phyloP scores from a whole-genome alignment of 371 early-diverging fungal species.

The Rhizopus microsporus region DNA sequence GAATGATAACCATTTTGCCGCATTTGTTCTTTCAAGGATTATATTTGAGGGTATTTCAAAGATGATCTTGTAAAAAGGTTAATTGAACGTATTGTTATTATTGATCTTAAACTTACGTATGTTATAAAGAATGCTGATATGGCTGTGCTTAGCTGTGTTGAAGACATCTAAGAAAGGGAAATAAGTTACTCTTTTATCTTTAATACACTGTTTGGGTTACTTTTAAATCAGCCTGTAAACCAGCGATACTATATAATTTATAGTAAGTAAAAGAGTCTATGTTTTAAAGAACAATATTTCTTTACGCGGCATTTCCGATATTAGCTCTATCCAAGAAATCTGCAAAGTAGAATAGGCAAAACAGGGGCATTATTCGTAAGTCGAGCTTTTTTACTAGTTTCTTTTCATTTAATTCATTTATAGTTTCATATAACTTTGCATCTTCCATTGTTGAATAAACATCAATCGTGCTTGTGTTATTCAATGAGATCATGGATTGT shows the following conservation, averaged over 20 bases:
- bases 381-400: slow-evolving; percentile 35
- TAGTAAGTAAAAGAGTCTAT: neutral
- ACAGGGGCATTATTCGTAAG: slow-evolving; percentile 40
- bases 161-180: slow-evolving; percentile 34
- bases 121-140: slow-evolving; percentile 40
- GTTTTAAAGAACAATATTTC: neutral
- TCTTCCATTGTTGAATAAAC: too few relatives aligned
- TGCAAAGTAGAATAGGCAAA: slow-evolving; percentile 47
- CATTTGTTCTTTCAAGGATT: slow-evolving; percentile 36
- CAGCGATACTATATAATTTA: slow-evolving; percentile 20
- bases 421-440: neutral
- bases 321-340: slow-evolving; percentile 40
- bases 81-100: neutral
- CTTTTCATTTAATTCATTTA: slow-evolving; percentile 23
- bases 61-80: slow-evolving; percentile 28
- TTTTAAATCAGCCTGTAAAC: slow-evolving; percentile 23
- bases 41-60: slow-evolving; percentile 50
- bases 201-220: slow-evolving; percentile 4
- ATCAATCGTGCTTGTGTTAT: too few relatives aligned
- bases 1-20: slow-evolving; percentile 42
- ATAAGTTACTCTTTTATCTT: slow-evolving; percentile 1
- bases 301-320: slow-evolving; percentile 44
- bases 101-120: slow-evolving; percentile 21
- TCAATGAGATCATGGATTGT: too few relatives aligned
- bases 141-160: slow-evolving; percentile 22